Percentiles rank a stretch among this genome's conserved stretches.
These are phyloP conservation scores for Neckera pumila DNA, from an alignment of 225 moss, liverwort and hornwort species.

Conservation along the genomic window DNA sequence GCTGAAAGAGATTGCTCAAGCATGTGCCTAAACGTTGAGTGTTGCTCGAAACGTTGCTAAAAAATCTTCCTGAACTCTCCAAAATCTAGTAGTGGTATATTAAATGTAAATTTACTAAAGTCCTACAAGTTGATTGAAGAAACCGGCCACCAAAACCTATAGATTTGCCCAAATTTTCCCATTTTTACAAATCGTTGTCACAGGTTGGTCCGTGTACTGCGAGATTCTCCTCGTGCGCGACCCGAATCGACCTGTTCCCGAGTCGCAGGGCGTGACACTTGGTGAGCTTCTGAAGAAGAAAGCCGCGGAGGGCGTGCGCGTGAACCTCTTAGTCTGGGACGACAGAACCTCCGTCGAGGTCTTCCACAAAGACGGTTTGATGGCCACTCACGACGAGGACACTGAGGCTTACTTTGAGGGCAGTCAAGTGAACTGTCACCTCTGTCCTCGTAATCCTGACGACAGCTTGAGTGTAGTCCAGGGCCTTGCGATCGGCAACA, in stretches of 20 bases:
- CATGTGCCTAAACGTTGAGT: background rate
- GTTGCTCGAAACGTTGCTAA: background rate
- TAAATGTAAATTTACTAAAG: background rate
- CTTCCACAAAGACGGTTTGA: conserved; percentile 54
- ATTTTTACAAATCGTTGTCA: background rate
- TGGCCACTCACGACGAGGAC: conserved; percentile 86
- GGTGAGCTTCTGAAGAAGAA: conserved; percentile 76
- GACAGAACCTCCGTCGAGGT: conserved; percentile 59
- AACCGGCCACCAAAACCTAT: background rate
- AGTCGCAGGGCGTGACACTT: conserved; percentile 46
- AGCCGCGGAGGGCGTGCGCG: conserved; percentile 56
- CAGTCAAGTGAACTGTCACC: conserved; percentile 21
- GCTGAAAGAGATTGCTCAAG: background rate
- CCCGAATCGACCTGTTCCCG: conserved; percentile 46
- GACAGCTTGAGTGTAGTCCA: conserved; percentile 47
- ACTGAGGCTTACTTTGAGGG: conserved; percentile 36
- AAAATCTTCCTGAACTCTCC: background rate
- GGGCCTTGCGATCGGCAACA: conserved; percentile 54
- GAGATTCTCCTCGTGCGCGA: conserved; percentile 71
- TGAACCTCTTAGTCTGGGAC: conserved; percentile 89
- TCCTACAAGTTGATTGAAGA: background rate
- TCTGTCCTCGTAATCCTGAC: conserved; percentile 85
- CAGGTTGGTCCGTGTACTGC: conserved; percentile 86
- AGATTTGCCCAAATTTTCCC: background rate
- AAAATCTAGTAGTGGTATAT: background rate